Evolutionary conservation across 108 stramenopile species (phyloP).

Genomic region (Ochromonas danica): DNA sequence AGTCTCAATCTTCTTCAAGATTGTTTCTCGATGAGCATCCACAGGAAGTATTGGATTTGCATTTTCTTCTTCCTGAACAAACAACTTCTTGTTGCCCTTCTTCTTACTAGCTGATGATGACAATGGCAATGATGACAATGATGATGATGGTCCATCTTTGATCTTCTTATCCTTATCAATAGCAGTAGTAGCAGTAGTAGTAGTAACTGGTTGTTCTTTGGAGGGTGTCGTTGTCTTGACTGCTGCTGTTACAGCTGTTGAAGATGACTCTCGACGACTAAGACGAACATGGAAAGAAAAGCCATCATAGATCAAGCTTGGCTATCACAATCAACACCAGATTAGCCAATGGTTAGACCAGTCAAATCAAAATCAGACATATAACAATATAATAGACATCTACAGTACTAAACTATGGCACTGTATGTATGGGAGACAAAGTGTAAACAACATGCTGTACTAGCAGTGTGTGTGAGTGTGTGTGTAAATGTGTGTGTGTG

Average conservation of each 20-base stretch:
- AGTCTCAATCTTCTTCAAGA: constrained; percentile 42
- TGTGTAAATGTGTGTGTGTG: not conserved
- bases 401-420: too few species aligned
- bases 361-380: too few species aligned
- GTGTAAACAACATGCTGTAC: not conserved
- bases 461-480: not conserved
- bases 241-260: too few species aligned
- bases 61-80: not conserved
- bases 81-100: not conserved
- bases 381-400: too few species aligned
- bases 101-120: not conserved
- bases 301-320: too few species aligned
- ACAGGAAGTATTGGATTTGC: constrained; percentile 35
- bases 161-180: not conserved
- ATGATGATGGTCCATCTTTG: not conserved
- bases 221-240: not conserved
- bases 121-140: not conserved
- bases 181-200: not conserved
- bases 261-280: too few species aligned
- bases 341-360: too few species aligned
- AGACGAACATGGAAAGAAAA: too few species aligned
- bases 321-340: too few species aligned
- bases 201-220: not conserved
- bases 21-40: constrained; percentile 45
- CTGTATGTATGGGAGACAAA: not conserved